Evolutionary conservation across 208 protist genomes (phyloP).

Genomic region (Giardia muris): DNA sequence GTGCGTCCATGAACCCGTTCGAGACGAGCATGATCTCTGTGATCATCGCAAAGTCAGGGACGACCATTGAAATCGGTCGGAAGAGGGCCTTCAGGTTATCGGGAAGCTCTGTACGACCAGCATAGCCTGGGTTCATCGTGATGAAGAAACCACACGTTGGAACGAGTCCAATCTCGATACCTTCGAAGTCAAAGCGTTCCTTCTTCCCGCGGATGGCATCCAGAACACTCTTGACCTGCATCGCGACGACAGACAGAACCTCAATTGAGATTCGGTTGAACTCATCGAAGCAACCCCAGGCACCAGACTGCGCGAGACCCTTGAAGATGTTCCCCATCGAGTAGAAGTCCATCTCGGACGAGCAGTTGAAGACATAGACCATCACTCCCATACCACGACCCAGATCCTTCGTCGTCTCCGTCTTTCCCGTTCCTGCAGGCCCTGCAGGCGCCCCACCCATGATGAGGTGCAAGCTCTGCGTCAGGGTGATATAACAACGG

Average conservation of each 20-base stretch:
- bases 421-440: slow-evolving; percentile 83
- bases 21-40: slow-evolving; percentile 90
- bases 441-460: slow-evolving; percentile 81
- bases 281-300: slow-evolving; percentile 86
- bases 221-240: slow-evolving; percentile 82
- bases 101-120: slow-evolving; percentile 78
- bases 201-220: slow-evolving; percentile 83
- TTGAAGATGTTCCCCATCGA: slow-evolving; percentile 87
- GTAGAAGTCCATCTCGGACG: slow-evolving; percentile 73
- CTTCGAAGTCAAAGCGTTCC: slow-evolving; percentile 73
- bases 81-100: slow-evolving; percentile 87
- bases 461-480: slow-evolving; percentile 76
- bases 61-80: slow-evolving; percentile 83
- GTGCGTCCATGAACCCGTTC: slow-evolving; percentile 84
- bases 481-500: slow-evolving; percentile 90
- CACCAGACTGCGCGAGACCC: slow-evolving; percentile 69
- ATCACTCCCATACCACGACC: slow-evolving; percentile 82
- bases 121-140: slow-evolving; percentile 75
- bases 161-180: slow-evolving; percentile 63
- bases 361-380: slow-evolving; percentile 91
- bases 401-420: slow-evolving; percentile 91
- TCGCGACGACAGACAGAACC: slow-evolving; percentile 88
- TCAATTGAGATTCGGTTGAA: slow-evolving; percentile 70
- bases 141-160: slow-evolving; percentile 87
- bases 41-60: slow-evolving; percentile 90